phyloP scores from a whole-genome alignment of 768 basidiomycete species.

The Termitomyces titanicus region DNA sequence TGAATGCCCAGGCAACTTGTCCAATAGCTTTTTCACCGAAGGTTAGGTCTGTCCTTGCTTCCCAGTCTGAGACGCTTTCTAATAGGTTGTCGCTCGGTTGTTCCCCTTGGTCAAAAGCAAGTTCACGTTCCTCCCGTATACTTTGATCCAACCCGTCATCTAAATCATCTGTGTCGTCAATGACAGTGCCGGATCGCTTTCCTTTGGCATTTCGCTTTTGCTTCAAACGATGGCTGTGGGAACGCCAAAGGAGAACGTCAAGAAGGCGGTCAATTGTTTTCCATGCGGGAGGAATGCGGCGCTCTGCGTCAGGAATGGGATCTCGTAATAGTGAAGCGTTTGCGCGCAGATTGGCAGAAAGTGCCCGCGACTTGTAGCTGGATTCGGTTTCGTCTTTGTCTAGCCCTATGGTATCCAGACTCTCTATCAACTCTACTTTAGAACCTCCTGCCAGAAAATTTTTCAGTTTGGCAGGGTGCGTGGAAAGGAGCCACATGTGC shows the following conservation, averaged over 20 bases:
- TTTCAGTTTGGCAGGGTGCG: slow-evolving; percentile 62
- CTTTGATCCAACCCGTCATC: slow-evolving; percentile 27
- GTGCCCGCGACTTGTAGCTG: slow-evolving; percentile 32
- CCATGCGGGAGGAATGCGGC: slow-evolving; percentile 75
- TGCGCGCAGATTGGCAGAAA: slow-evolving; percentile 29
- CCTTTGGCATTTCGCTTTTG: slow-evolving; percentile 20
- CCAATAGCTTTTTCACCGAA: slow-evolving; percentile 50
- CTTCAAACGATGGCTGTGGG: slow-evolving; percentile 24
- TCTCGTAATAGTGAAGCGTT: slow-evolving; percentile 23
- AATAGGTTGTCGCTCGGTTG: slow-evolving; percentile 52
- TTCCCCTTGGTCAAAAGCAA: slow-evolving; percentile 57
- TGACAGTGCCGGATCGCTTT: slow-evolving; percentile 14
- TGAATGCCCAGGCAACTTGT: slow-evolving; percentile 74
- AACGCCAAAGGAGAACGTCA: slow-evolving; percentile 68
- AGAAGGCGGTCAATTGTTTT: slow-evolving; percentile 90
- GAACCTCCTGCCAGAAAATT: slow-evolving; percentile 73
- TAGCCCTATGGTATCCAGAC: slow-evolving; percentile 29
- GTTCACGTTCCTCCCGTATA: slow-evolving; percentile 28
- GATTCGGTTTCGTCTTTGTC: slow-evolving; percentile 37
- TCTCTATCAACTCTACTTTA: slow-evolving; percentile 60
- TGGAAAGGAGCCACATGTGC: slow-evolving; percentile 83
- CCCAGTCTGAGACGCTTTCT: slow-evolving; percentile 64
- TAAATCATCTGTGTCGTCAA: slow-evolving; percentile 24
- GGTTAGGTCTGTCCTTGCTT: slow-evolving; percentile 34
- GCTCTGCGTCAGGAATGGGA: slow-evolving; percentile 67